These are phyloP conservation scores for Aspergillus sclerotioniger DNA, from an alignment of 495 filamentous ascomycete genomes.

Conservation along the genomic window DNA sequence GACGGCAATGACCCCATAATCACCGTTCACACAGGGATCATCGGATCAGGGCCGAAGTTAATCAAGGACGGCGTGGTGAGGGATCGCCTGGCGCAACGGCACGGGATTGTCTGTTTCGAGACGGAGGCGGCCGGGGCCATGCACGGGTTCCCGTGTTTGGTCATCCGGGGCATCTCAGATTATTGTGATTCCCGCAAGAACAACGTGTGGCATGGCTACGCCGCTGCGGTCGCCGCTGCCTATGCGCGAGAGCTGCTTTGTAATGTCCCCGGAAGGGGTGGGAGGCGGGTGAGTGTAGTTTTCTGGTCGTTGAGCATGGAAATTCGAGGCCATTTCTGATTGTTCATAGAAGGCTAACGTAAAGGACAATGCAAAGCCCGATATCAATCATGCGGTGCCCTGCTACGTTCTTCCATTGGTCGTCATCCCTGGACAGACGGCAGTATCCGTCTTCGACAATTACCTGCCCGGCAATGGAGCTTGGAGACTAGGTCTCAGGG, in stretches of 20 bases:
- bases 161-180: constrained; percentile 41
- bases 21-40: constrained; percentile 32
- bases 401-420: too few relatives aligned
- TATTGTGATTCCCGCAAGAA: constrained; percentile 41
- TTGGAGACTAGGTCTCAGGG: too few relatives aligned
- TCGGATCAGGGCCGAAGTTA: constrained; percentile 35
- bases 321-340: not conserved
- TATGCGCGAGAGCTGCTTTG: constrained; percentile 33
- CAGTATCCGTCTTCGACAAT: too few relatives aligned
- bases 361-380: too few relatives aligned
- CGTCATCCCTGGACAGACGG: too few relatives aligned
- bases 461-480: too few relatives aligned
- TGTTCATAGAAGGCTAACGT: too few relatives aligned
- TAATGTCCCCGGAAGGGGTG: not conserved
- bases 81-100: constrained; percentile 18
- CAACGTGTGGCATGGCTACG: constrained; percentile 16
- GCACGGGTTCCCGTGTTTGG: constrained; percentile 29
- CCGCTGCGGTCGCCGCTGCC: constrained; percentile 35
- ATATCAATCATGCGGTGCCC: too few relatives aligned
- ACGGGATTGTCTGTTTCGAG: constrained; percentile 36
- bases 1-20: constrained; percentile 9
- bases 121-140: constrained; percentile 43
- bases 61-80: constrained; percentile 28
- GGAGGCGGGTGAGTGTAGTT: not conserved
- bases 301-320: not conserved